Percentiles rank a stretch among this genome's conserved stretches.
Evolutionary conservation across 805 yeast genomes (phyloP).

Genomic region (Pichia ethanolica): DNA sequence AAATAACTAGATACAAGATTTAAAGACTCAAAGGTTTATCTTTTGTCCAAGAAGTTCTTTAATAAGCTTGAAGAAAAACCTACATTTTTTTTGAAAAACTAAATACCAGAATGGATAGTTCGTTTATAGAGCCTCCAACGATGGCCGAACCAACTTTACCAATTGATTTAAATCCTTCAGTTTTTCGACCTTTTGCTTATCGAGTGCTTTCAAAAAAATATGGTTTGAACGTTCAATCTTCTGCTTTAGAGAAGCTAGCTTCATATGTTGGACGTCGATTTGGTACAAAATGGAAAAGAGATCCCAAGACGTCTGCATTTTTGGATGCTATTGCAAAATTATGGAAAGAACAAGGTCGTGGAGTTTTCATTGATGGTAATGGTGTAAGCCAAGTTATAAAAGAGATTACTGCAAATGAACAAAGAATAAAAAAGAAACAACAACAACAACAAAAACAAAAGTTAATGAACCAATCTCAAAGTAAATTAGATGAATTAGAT

Average conservation of each 20-base stretch:
- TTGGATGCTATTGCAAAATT: constrained; percentile 70
- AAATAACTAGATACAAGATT: no score
- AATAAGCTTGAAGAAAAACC: no score
- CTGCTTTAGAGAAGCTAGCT: constrained; percentile 69
- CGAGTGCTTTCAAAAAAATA: constrained; percentile 85
- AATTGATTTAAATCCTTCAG: constrained; percentile 68
- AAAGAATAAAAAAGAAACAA: constrained; percentile 2
- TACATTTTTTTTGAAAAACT: no score
- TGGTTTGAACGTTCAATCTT: constrained; percentile 82
- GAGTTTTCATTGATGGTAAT: constrained; percentile 74
- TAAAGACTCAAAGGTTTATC: no score
- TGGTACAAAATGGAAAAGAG: constrained; percentile 78
- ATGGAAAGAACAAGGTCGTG: constrained; percentile 89
- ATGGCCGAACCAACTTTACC: constrained; percentile 48
- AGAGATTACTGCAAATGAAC: constrained; percentile 32
- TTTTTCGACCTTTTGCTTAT: constrained; percentile 86
- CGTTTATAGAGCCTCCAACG: constrained; percentile 8
- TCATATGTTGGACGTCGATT: constrained; percentile 66
- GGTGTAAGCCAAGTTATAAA: constrained; percentile 57
- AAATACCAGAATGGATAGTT: constrained; percentile 8
- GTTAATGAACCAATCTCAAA: neutral
- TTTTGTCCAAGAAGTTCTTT: no score
- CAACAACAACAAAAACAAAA: neutral
- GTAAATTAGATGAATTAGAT: constrained; percentile 11
- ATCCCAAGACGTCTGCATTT: constrained; percentile 50